Evolutionary conservation across 371 early-diverging fungal genomes (phyloP), one percentile per base, ranked within the genome.

Genomic region (Lichtheimia ornata): DNA sequence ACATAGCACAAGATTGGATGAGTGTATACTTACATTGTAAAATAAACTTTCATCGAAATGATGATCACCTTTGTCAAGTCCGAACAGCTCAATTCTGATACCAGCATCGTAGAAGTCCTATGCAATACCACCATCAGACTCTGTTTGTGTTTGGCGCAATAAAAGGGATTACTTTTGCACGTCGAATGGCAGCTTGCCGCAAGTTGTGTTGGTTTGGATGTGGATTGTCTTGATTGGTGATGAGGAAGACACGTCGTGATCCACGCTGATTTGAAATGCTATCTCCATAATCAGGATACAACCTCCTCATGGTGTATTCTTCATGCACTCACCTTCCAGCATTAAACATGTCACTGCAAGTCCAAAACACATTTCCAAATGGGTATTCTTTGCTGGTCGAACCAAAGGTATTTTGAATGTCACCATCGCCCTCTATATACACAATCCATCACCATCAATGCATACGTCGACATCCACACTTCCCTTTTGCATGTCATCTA

Each of bases 161-260:
- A 43, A 24, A 5, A 50, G 14, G 44, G 64, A 59, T 56, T 43
- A 72, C 78, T 56, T 80, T 79, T 43, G 87, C 88, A 24, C 85
- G 75, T n/a, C 79, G 81, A 12, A 81, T 70, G 13, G 88, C 83
- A 13, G 86, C 72, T 43, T 73, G 71, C 43, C 80, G 68, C 43
- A 85, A 62, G 4, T 67, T 69, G 6, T 71, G 40, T 53, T 86
- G 82, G 7, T 61, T 67, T 0, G 62, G 27, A 53, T 86, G 83
- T 3, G 92, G 92, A 56, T 83, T 74, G 35, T 88, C 88, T 50
- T 87, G 77, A 53, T 86, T 82, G 20, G 92, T 90, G 50, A 90
- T 78, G 3, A 91, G 53, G 51, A 91, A 89, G 45, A 91, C 51
- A 20, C 89, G 84, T 64, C 85, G 86, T 2, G 74, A 68, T 25